These are phyloP conservation scores for Zygosaccharomyces pseudorouxii DNA, from an alignment of 805 yeast genomes.

Conservation along the genomic window DNA sequence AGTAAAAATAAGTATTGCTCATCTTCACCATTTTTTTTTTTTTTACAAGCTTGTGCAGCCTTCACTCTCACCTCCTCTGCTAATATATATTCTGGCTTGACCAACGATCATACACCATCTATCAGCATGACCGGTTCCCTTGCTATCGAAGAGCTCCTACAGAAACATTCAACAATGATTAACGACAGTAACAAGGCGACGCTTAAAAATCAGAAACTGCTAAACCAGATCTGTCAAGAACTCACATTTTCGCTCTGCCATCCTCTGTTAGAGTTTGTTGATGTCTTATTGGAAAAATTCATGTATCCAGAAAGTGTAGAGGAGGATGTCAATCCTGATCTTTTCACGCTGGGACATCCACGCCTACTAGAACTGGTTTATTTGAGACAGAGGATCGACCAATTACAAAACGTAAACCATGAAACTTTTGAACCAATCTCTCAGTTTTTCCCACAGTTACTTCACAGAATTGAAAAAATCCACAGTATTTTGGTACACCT, in stretches of 20 bases:
- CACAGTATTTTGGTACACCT: slow-evolving; percentile 16
- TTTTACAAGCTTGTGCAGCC: not conserved
- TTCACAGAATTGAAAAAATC: slow-evolving; percentile 15
- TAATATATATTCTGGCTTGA: not conserved
- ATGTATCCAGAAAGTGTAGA: slow-evolving; percentile 25
- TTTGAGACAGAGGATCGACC: slow-evolving; percentile 17
- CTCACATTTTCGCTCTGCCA: slow-evolving; percentile 18
- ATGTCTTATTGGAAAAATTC: slow-evolving; percentile 24
- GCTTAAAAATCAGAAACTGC: slow-evolving; percentile 10
- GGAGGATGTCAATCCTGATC: slow-evolving; percentile 1
- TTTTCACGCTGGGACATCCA: slow-evolving; percentile 24
- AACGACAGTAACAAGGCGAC: slow-evolving; percentile 10
- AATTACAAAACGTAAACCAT: slow-evolving; percentile 6
- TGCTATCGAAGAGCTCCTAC: slow-evolving; percentile 2
- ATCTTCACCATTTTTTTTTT: not conserved
- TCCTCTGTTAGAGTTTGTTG: slow-evolving; percentile 27
- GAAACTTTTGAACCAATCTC: slow-evolving; percentile 1
- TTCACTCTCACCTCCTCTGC: not conserved
- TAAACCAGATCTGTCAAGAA: slow-evolving; percentile 14
- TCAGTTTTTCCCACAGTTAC: slow-evolving; percentile 7
- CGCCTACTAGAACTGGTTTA: slow-evolving; percentile 23
- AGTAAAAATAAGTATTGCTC: not conserved
- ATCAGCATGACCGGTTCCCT: slow-evolving; percentile 12
- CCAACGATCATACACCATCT: not conserved
- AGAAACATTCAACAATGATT: slow-evolving; percentile 10